Base-by-base conservation (phyloP, 371 early-diverging fungal species). In the Sporodiniella umbellata region DNA sequence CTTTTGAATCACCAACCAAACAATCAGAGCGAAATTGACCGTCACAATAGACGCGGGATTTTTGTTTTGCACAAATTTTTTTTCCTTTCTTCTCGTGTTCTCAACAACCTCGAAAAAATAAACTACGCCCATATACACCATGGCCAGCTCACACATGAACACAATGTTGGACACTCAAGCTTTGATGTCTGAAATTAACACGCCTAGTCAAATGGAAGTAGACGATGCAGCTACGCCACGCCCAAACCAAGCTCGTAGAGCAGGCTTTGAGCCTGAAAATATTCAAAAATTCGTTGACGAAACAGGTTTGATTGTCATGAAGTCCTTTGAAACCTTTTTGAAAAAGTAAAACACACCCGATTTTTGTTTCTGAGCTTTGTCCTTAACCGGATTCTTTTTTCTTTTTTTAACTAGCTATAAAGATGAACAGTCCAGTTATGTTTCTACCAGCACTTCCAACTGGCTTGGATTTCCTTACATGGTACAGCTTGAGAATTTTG, bases 251-350 rank as follows among this genome's bases (percentile, higher is more conserved):
- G 24, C 48, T 48, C 55, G 59, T 55, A 30, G 77, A 66, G 22
- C 52, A 28, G 53, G 44, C 14, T 55, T 47, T 40, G 49, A 19
- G 10, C 40, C 40, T 26, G 61, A 53, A 7, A 43, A 40, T 22
- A 52, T 61, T 19, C 66, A 83, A 18, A 80, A 79, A 54, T 83
- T 80, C n/a, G 76, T 85, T 33, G 94, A 94, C 62, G 83, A 85
- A 50, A 80, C 87, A 2, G 93, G 90, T 4, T 84, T 90, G 52
- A 78, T 81, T 46, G 87, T 90, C 48, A 79, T 89, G 65, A 74
- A 79, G 39, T 76, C 79, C 39, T 94, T 94, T 67, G 91, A 90
- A 62, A 60, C 68, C 25, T 94, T 94, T 60, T 64, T 94, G 44
- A 79, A 79, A 53, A 70, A 59, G 83, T 14, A 15, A 35, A n/a